Conservation (phyloP, 2,329 filamentous ascomycete species). For the Aspergillus sp. region DNA sequence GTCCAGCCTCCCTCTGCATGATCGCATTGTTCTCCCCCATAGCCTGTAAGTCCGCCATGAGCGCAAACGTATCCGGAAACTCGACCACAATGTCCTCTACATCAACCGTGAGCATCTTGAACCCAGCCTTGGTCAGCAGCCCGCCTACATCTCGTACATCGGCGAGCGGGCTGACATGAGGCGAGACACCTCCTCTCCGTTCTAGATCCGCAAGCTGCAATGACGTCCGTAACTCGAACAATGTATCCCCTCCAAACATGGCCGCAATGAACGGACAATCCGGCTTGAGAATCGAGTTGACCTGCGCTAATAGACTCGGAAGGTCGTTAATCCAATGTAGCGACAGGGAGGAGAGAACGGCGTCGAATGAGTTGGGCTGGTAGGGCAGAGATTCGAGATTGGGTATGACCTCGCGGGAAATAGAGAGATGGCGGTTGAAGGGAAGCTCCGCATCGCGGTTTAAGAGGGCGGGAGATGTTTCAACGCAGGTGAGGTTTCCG, state of each 20-base stretch:
- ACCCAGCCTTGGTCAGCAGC: conserved; percentile 81
- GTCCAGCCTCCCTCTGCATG: conserved; percentile 77
- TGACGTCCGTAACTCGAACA: conserved; percentile 91
- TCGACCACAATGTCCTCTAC: conserved; percentile 97
- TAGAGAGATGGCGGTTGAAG: conserved; percentile 74
- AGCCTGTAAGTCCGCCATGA: conserved; percentile 92
- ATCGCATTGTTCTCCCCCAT: conserved; percentile 97
- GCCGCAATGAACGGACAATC: conserved; percentile 91
- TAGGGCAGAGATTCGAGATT: conserved; percentile 73
- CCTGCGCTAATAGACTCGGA: conserved; percentile 78
- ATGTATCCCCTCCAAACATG: conserved; percentile 93
- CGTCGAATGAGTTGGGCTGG: conserved; percentile 77
- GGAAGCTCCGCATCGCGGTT: conserved; percentile 70
- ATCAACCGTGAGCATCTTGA: conserved; percentile 95
- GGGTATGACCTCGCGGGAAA: conserved; percentile 75
- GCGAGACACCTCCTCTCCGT: conserved; percentile 85
- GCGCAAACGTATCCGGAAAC: conserved; percentile 83
- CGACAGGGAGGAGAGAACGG: conserved; percentile 85
- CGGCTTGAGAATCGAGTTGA: conserved; percentile 85
- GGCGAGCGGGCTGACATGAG: conserved; percentile 87
- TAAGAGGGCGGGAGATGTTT: conserved; percentile 77
- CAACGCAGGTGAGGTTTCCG: conserved; percentile 75
- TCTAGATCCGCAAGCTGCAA: conserved; percentile 92
- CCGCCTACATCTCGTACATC: conserved; percentile 92
- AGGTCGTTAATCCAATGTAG: conserved; percentile 99